Base-by-base conservation (phyloP, 75 land plant genomes). In the Sequoia sempervirens region DNA sequence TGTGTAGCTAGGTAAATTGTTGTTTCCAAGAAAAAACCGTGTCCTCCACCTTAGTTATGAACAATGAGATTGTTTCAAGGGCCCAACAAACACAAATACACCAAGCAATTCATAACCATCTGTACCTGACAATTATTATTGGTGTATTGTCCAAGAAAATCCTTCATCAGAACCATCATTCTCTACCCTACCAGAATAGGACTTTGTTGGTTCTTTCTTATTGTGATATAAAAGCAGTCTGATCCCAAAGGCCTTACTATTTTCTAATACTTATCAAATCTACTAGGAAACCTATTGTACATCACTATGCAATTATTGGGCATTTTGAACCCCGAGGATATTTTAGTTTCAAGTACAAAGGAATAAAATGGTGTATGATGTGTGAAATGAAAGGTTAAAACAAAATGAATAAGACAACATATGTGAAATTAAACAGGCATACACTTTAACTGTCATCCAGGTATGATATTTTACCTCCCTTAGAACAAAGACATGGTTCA, bases 401-500 rank as follows among this genome's bases (percentile, higher is more conserved):
- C 78, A 75, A 20, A 40, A 20, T n/a, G 28, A 78, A 78, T 5
- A n/a, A 78, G n/a, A 45, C 2, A 26, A 43, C 2, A 43, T n/a
- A 10, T 4, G 46, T 45, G 15, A 5, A 10, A 26, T 45, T 43
- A 76, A 9, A 6, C 14, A 26, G n/a, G 2, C 80, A 78, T n/a
- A 45, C 4, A 20, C 2, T 26, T 68, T 45, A n/a, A 45, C 28
- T 43, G 80, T 41, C 80, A 78, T 43, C 80, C 13, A 82, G 66
- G 64, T 37, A 15, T 34, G 32, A 79, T 4, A 32, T 9, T 32
- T 85, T 79, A 97, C 99, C 99, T 98, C 99, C 70, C 99, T 92
- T 41, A 98, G 89, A 46, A 98, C 95, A 88, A 96, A 98, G 18
- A 98, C 95, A 87, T 98, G 99, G 81, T 97, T 97, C 11, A 96